Conservation (phyloP, 257 asterid genomes). For the Henckelia pumila region DNA sequence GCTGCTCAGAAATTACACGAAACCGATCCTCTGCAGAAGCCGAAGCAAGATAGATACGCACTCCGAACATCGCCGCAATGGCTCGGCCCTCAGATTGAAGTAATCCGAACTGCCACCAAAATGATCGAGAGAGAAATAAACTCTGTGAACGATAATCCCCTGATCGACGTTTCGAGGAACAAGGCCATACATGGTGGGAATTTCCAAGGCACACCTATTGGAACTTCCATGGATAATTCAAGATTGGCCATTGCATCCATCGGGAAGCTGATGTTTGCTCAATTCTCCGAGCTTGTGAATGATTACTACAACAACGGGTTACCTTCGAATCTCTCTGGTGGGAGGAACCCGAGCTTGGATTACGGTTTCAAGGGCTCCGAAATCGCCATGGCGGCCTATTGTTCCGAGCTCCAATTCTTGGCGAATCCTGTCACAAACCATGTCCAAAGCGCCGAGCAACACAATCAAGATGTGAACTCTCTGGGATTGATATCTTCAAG, state of each 20-base stretch:
- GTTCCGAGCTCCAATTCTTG: conserved; percentile 57
- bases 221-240: conserved; percentile 55
- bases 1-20: conserved; percentile 48
- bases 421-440: conserved; percentile 58
- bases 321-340: conserved; percentile 58
- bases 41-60: conserved; percentile 55
- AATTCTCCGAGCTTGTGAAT: conserved; percentile 52
- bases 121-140: conserved; percentile 59
- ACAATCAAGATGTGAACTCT: conserved; percentile 60
- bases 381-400: conserved; percentile 54
- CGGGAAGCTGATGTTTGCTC: conserved; percentile 55
- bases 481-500: conserved; percentile 54
- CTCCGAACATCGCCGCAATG: conserved; percentile 57
- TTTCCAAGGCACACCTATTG: conserved; percentile 59
- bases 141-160: conserved; percentile 55
- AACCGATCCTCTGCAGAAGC: conserved; percentile 50
- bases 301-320: conserved; percentile 58
- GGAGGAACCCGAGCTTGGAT: conserved; percentile 54
- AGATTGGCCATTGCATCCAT: conserved; percentile 41
- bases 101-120: conserved; percentile 45
- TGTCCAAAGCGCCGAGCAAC: conserved; percentile 64
- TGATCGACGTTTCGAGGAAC: conserved; percentile 54
- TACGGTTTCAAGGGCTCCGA: conserved; percentile 56
- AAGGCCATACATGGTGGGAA: conserved; percentile 60
- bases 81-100: conserved; percentile 58